Conservation (phyloP, 2,329 filamentous ascomycete species). For the Fragosphaeria purpurea region DNA sequence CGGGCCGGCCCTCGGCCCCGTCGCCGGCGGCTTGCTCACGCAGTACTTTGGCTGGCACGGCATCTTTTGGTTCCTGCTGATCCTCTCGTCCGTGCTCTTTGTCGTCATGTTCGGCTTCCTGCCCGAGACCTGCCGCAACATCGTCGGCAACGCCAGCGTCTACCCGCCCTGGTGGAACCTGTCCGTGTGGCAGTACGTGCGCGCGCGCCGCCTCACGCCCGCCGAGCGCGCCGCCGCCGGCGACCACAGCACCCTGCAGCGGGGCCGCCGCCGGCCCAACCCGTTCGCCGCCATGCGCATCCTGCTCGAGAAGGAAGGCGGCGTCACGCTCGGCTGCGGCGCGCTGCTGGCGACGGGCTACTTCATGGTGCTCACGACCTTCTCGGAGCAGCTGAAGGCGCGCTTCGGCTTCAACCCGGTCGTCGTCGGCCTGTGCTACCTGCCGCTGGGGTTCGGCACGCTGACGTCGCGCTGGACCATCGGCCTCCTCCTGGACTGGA, state of each 20-base stretch:
- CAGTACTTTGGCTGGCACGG: constrained; percentile 41
- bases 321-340: constrained; percentile 17
- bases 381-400: constrained; percentile 13
- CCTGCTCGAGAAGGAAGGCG: constrained; percentile 16
- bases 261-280: constrained; percentile 14
- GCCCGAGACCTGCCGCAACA: constrained; percentile 40
- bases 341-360: constrained; percentile 18
- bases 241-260: constrained; percentile 5
- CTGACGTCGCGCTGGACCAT: constrained; percentile 12
- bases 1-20: constrained; percentile 30
- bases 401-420: constrained; percentile 13
- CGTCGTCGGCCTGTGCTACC: constrained; percentile 13
- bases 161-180: constrained; percentile 11
- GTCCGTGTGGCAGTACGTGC: constrained; percentile 9
- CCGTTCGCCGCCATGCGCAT: constrained; percentile 18
- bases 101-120: constrained; percentile 20
- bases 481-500: constrained; percentile 13
- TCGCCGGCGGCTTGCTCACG: constrained; percentile 43
- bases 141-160: constrained; percentile 39
- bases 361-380: constrained; percentile 17
- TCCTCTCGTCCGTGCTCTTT: constrained; percentile 30
- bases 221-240: background rate
- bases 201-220: background rate
- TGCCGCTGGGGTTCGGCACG: constrained; percentile 12
- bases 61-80: constrained; percentile 46